Base-by-base conservation (phyloP, 1,284 basidiomycete species). In the Ustilago tritici region DNA sequence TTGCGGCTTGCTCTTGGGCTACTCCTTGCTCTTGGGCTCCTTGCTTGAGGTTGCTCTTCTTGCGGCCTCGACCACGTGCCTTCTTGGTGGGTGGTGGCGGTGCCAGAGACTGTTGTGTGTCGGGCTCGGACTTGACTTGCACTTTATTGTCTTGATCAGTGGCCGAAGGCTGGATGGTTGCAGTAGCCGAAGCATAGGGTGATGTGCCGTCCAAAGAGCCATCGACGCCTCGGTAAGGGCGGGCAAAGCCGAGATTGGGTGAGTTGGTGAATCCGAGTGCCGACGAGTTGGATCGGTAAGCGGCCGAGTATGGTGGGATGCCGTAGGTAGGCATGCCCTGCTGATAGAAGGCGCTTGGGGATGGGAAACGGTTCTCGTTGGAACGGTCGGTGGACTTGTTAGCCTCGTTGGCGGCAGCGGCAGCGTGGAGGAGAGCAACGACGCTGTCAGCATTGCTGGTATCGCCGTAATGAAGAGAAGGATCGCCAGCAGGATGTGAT, bases 351-450 rank as follows among this genome's bases (percentile, higher is more conserved):
- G 78, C 76, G 32, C 65, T 71, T 4, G 80, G 80, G 40, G 80
- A 82, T 3, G 80, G 76, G 64, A 76, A 82, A 17, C 80, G 75
- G 53, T 80, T 77, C 60, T 78, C 76, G 54, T 75, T 69, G 63
- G 71, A 68, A 41, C 76, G 76, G 28, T 78, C 76, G 6, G 65
- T 49, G 19, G 67, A 61, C 57, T 75, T 74, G 58, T 38, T 66
- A 32, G 72, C 64, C 43, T 78, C 76, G 38, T 75, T 67, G 34
- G 70, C 76, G 32, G 76, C 76, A 14, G 76, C 76, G 7, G 76
- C 76, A n/a, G 76, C 76, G 35, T 74, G 61, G 2, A 78, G 61
- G 5, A 78, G 56, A 5, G 76, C 76, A 9, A 78, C 76, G 23
- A 78, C 76, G 38, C 71, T 78, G 35, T 78, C 76, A 34, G 71